A percentile compares a stretch with the other conserved stretches of the same genome.
These are phyloP conservation scores for Coniochaeta ligniaria DNA, from an alignment of 2,329 filamentous ascomycete genomes.

Conservation along the genomic window DNA sequence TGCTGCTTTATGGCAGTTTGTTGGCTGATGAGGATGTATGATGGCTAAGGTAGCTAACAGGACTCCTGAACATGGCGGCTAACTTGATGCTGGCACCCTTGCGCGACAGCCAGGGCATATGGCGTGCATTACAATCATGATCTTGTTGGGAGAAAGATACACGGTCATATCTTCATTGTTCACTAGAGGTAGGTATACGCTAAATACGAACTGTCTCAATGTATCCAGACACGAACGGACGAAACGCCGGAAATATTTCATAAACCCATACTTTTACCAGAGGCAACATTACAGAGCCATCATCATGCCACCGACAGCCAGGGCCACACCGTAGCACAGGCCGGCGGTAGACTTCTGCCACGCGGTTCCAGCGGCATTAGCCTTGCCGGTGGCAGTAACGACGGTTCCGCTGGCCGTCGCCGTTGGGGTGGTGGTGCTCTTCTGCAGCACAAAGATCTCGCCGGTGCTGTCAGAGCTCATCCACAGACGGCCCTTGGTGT, in stretches of 20 bases:
- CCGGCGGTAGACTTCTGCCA: not conserved
- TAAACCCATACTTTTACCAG: not conserved
- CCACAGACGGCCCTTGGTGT: conserved; percentile 47
- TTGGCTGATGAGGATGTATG: not conserved
- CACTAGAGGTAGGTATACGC: not conserved
- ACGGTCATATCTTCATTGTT: not conserved
- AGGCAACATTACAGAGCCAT: not conserved
- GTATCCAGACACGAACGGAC: not conserved
- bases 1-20: too few species aligned
- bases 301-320: not conserved
- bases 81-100: not conserved
- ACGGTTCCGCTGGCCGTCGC: conserved; percentile 10
- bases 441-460: conserved; percentile 51
- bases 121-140: not conserved
- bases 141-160: not conserved
- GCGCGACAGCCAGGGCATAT: not conserved
- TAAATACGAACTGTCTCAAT: not conserved
- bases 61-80: not conserved
- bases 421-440: conserved; percentile 6
- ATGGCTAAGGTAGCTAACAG: not conserved
- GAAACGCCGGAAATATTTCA: not conserved
- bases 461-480: conserved; percentile 55
- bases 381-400: conserved; percentile 8
- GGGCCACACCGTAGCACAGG: not conserved
- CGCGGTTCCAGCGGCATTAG: not conserved